Evolutionary conservation across 2,329 filamentous ascomycete species (phyloP).

Genomic region (Neodidymelliopsis sp.): DNA sequence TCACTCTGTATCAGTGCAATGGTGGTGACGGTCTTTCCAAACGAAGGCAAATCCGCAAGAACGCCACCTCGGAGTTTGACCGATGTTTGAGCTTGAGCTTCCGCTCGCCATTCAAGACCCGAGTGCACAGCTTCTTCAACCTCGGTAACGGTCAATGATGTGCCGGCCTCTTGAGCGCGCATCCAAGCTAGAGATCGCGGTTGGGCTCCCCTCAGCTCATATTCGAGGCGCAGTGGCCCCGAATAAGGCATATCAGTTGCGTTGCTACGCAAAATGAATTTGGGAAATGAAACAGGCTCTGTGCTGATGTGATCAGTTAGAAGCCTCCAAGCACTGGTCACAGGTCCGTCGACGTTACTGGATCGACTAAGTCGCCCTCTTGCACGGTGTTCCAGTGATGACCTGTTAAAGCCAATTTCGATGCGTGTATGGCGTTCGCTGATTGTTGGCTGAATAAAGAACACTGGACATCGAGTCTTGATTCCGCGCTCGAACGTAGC

Average conservation of each 20-base stretch:
- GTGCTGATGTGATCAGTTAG: slow-evolving; percentile 54
- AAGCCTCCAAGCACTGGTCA: slow-evolving; percentile 55
- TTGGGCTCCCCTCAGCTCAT: slow-evolving; percentile 61
- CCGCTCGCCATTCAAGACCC: slow-evolving; percentile 63
- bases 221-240: slow-evolving; percentile 43
- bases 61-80: slow-evolving; percentile 63
- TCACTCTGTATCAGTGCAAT: slow-evolving; percentile 64
- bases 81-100: slow-evolving; percentile 58
- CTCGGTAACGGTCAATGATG: slow-evolving; percentile 53
- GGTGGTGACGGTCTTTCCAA: slow-evolving; percentile 70
- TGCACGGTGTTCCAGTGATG: slow-evolving; percentile 55
- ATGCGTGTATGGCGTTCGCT: slow-evolving; percentile 45
- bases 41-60: slow-evolving; percentile 69
- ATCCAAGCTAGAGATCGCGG: slow-evolving; percentile 66
- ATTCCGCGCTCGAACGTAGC: slow-evolving; percentile 59
- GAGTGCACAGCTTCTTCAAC: slow-evolving; percentile 63
- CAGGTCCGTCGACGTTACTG: slow-evolving; percentile 13
- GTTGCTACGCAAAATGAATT: slow-evolving; percentile 56
- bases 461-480: slow-evolving; percentile 54
- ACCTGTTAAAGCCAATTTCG: slow-evolving; percentile 52
- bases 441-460: slow-evolving; percentile 22
- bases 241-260: slow-evolving; percentile 31
- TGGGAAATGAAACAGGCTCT: slow-evolving; percentile 43
- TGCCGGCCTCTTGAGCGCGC: slow-evolving; percentile 59
- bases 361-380: slow-evolving; percentile 37